Evolutionary conservation across 192 early-diverging fungal species (phyloP), one percentile per base, ranked within the genome.

Genomic region (Coemansia sp.): DNA sequence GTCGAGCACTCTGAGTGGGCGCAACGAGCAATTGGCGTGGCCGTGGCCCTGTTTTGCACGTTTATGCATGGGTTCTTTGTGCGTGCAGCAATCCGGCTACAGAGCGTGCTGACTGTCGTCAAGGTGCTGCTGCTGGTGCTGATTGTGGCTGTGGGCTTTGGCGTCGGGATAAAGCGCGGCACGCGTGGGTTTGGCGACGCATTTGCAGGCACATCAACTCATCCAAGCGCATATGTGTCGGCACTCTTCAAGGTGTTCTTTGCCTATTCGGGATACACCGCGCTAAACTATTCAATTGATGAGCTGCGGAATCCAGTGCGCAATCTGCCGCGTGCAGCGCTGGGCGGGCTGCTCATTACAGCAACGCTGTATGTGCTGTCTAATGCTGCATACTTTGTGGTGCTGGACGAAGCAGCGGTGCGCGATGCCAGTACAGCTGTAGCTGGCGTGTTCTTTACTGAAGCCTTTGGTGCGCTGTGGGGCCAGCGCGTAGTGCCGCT

Each of bases 201-300:
- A 57, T 71, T 67, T 38, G 29, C 17, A 1, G 75, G 70, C 23
- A 75, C 65, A 2, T 66, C 69, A 47, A 38, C 51, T 2, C 66
- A 71, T 38, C 61, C 81, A 2, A 69, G 66, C 38, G 67, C 64
- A 1, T 83, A 83, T 39, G 62, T 66, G 32, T 64, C 66, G 27
- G 81, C 81, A 41, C 63, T 84, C 15, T 80, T 77, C 67, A 79
- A 79, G 50, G 85, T 83, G 60, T 68, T 84, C 23, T 86, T 76
- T 52, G 79, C 84, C 5, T 88, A 85, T 51, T 74, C 83, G 32
- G 87, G 87, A 11, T 88, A 78, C 71, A 82, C 75, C 17, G 78
- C 84, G 49, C 66, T 86, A 15, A 84, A 86, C 62, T 88, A 88
- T 72, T 79, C 79, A 3, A 76, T 86, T 1, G 86, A 82, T 60